phyloP scores from a whole-genome alignment of 2,329 filamentous ascomycete genomes.

The Ophiognomonia clavigignenti-juglandacearum region DNA sequence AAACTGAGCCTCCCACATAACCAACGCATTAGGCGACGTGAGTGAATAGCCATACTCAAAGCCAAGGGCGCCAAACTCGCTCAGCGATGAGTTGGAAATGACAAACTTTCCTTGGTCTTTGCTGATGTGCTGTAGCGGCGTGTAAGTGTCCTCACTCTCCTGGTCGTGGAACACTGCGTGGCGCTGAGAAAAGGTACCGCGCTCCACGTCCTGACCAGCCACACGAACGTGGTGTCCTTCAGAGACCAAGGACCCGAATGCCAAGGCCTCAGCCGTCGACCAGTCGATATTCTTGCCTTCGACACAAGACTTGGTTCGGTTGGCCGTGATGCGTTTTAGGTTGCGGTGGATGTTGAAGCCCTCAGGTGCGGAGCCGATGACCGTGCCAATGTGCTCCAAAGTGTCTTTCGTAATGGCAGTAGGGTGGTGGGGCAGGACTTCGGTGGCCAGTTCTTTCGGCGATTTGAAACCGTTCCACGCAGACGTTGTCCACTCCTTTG shows the following conservation, averaged over 20 bases:
- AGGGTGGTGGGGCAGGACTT: constrained; percentile 86
- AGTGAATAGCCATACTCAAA: constrained; percentile 99
- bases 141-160: constrained; percentile 88
- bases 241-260: constrained; percentile 83
- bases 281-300: constrained; percentile 97
- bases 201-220: constrained; percentile 97
- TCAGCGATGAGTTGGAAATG: constrained; percentile 90
- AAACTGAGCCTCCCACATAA: constrained; percentile 99
- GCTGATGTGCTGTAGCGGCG: constrained; percentile 81
- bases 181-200: constrained; percentile 97
- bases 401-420: constrained; percentile 72
- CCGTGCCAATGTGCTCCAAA: constrained; percentile 75
- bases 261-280: constrained; percentile 92
- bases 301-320: constrained; percentile 83
- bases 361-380: constrained; percentile 74
- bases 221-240: constrained; percentile 97
- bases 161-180: constrained; percentile 98
- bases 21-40: constrained; percentile 91
- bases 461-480: constrained; percentile 99
- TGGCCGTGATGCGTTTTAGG: constrained; percentile 89
- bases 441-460: constrained; percentile 91
- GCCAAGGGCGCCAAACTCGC: constrained; percentile 69
- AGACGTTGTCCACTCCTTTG: constrained; percentile 97
- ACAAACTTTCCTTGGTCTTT: constrained; percentile 93
- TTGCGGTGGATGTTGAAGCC: constrained; percentile 90